Percentiles rank a stretch among this genome's conserved stretches.
Evolutionary conservation across 306 rosid genomes (phyloP).

Genomic region (Mimosa pudica): DNA sequence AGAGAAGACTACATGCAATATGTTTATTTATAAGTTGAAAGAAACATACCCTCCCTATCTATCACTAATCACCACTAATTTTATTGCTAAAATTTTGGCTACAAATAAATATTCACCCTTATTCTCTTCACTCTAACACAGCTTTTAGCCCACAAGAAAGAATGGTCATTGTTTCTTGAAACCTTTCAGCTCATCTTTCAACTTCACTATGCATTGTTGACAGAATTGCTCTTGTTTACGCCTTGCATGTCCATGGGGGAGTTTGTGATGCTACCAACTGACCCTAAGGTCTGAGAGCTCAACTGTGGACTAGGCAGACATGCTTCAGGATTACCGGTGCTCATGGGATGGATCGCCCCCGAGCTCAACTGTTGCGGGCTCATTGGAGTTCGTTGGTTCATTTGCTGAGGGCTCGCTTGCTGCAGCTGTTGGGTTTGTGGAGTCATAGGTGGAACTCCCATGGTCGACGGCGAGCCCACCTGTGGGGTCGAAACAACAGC

Average conservation of each 20-base stretch:
- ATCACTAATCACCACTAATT: neutral
- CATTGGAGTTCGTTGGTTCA: conserved; percentile 94
- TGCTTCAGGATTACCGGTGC: conserved; percentile 86
- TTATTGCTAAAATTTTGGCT: conserved; percentile 14
- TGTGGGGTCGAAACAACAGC: conserved; percentile 83
- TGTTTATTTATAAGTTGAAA: conserved; percentile 26
- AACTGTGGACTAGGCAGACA: conserved; percentile 97
- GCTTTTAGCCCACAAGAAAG: neutral
- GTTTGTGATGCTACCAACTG: conserved; percentile 65
- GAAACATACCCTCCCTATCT: neutral
- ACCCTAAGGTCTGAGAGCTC: conserved; percentile 93
- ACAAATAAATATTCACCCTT: neutral
- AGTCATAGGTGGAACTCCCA: conserved; percentile 74
- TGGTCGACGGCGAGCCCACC: conserved; percentile 89
- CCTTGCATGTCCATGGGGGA: conserved; percentile 97
- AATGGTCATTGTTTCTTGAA: conserved; percentile 13
- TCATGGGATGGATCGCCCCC: conserved; percentile 80
- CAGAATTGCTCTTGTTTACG: conserved; percentile 82
- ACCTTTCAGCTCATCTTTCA: conserved; percentile 1
- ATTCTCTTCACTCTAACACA: conserved; percentile 8
- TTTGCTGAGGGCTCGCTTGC: conserved; percentile 87
- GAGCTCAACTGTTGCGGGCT: conserved; percentile 92
- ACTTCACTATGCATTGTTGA: conserved; percentile 55
- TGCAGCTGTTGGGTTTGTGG: conserved; percentile 79
- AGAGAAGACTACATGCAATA: conserved; percentile 10